Percentiles rank a stretch among this genome's conserved stretches.
Conservation (phyloP, 805 yeast species). For the Komagataella mondaviorum region DNA sequence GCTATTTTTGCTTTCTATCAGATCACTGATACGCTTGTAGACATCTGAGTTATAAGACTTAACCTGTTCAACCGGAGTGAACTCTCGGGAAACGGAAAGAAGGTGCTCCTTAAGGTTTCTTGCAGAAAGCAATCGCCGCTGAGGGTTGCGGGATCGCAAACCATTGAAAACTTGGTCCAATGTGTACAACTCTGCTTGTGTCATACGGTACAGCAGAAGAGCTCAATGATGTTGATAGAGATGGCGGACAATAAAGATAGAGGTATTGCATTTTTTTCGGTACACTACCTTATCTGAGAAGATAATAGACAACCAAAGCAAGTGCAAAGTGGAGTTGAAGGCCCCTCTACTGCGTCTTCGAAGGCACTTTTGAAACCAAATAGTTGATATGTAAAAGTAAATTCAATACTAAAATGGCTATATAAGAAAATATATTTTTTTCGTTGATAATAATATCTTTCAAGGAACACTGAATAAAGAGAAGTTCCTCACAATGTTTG, state of each 20-base stretch:
- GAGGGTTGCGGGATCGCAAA: slow-evolving; percentile 27
- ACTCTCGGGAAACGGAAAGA: slow-evolving; percentile 61
- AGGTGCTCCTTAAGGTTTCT: slow-evolving; percentile 58
- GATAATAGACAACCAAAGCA: too few relatives aligned
- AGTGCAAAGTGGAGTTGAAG: too few relatives aligned
- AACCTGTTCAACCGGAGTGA: slow-evolving; percentile 64
- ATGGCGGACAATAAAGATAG: not conserved
- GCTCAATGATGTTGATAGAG: not conserved
- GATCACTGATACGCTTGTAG: slow-evolving; percentile 76
- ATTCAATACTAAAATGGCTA: not conserved
- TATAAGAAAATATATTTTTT: not conserved
- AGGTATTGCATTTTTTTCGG: not conserved
- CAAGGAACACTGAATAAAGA: slow-evolving; percentile 86
- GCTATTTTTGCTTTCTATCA: slow-evolving; percentile 62
- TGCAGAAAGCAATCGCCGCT: slow-evolving; percentile 42
- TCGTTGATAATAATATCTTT: slow-evolving; percentile 1
- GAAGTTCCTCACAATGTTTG: slow-evolving; percentile 94
- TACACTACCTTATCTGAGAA: not conserved
- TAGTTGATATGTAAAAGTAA: not conserved
- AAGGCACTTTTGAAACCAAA: not conserved
- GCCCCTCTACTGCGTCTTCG: not conserved
- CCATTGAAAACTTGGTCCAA: slow-evolving; percentile 40
- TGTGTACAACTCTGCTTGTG: slow-evolving; percentile 10
- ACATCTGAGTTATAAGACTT: slow-evolving; percentile 73
- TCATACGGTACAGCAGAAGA: not conserved